phyloP scores from a whole-genome alignment of 2,329 filamentous ascomycete genomes.

The Penicillium sp. region DNA sequence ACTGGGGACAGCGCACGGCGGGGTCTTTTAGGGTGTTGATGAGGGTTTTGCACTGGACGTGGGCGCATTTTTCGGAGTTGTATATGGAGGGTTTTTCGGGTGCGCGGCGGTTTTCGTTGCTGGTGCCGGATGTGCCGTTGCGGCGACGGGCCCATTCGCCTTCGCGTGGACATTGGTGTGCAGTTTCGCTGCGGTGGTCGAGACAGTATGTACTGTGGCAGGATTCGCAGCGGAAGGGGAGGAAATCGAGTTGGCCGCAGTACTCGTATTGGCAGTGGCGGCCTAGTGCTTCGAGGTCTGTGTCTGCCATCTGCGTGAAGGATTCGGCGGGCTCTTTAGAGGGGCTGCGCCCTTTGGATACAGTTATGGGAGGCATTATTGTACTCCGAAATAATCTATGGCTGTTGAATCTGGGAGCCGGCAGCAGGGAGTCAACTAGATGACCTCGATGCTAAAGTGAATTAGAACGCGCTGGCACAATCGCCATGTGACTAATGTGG shows the following conservation, averaged over 20 bases:
- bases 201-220: slow-evolving; percentile 84
- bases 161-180: slow-evolving; percentile 67
- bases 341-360: slow-evolving; percentile 21
- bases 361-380: slow-evolving; percentile 28
- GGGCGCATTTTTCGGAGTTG: slow-evolving; percentile 53
- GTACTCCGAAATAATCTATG: not conserved
- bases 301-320: slow-evolving; percentile 51
- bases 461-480: slow-evolving; percentile 21
- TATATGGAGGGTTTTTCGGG: slow-evolving; percentile 55
- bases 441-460: slow-evolving; percentile 6
- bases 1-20: slow-evolving; percentile 52
- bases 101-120: slow-evolving; percentile 28
- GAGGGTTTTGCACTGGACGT: slow-evolving; percentile 52
- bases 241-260: slow-evolving; percentile 93
- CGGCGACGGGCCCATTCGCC: slow-evolving; percentile 61
- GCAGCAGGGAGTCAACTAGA: not conserved
- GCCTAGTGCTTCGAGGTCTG: slow-evolving; percentile 82
- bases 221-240: slow-evolving; percentile 90
- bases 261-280: slow-evolving; percentile 86
- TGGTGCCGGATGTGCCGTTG: slow-evolving; percentile 25
- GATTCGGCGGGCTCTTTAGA: slow-evolving; percentile 22
- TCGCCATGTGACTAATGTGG: slow-evolving; percentile 25
- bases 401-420: not conserved
- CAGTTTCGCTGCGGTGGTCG: slow-evolving; percentile 83
- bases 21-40: slow-evolving; percentile 53